These are phyloP conservation scores for Penicillium salamii DNA, from an alignment of 495 filamentous ascomycete genomes.

Conservation along the genomic window DNA sequence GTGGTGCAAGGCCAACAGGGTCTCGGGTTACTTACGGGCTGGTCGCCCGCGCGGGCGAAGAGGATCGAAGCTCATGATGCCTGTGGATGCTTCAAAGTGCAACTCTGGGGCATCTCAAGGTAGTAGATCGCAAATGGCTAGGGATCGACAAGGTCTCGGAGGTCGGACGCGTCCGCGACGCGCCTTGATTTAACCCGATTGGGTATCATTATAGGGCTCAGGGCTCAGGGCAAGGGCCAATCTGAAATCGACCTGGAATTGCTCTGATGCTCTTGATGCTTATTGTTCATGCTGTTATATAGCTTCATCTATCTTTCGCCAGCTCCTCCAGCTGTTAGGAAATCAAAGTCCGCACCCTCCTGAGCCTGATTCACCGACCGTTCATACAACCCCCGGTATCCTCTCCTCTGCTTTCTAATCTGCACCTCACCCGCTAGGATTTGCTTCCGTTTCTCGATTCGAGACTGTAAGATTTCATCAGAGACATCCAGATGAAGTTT, in stretches of 20 bases:
- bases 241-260: too few species aligned
- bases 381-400: constrained; percentile 65
- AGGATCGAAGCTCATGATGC: constrained; percentile 36
- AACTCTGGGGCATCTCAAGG: constrained; percentile 9
- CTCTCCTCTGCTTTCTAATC: constrained; percentile 43
- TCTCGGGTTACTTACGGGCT: constrained; percentile 35
- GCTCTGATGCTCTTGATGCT: neutral
- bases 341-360: constrained; percentile 63
- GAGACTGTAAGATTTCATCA: constrained; percentile 43
- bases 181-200: constrained; percentile 27
- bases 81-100: neutral
- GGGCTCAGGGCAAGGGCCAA: constrained; percentile 29
- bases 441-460: constrained; percentile 35
- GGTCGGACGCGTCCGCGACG: constrained; percentile 28
- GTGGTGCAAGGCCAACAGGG: constrained; percentile 5
- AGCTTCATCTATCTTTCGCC: neutral
- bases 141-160: constrained; percentile 4
- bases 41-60: constrained; percentile 44
- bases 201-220: constrained; percentile 36
- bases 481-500: constrained; percentile 45
- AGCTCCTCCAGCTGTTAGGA: constrained; percentile 49
- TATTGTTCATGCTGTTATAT: too few species aligned
- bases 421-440: constrained; percentile 18
- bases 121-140: constrained; percentile 9
- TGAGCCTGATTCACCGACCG: constrained; percentile 63